Base-by-base conservation (phyloP, 2,329 filamentous ascomycete species). In the Scytalidium lignicola region DNA sequence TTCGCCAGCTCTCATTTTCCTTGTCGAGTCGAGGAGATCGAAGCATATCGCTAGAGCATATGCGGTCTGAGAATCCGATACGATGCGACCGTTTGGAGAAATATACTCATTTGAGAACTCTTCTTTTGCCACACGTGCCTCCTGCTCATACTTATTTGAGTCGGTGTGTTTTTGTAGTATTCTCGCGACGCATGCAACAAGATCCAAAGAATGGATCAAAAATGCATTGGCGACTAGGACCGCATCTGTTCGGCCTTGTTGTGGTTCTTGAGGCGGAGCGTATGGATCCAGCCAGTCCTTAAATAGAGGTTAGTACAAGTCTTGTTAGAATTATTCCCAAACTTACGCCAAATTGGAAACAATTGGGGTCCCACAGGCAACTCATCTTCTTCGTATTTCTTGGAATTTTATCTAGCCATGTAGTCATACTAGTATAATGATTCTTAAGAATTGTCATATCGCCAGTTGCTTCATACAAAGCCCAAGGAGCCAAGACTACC, bases 51-150 rank as follows among this genome's bases (percentile, higher is more conserved):
- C 55, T 7, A 57, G 54, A 3, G 53, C 43, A 18, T 51, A 49
- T 3, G 54, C 55, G 2, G 56, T 58, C 41, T 58, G 56, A 2
- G 52, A 51, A 41, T 58, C 56, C 12, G 51, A 52, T 0, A 28
- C 44, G 12, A 58, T 15, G 19, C 50, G 41, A 19, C 51, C 47
- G 2, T 46, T 9, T 10, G 39, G 15, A 17, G 44, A 26, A 22
- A 49, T 37, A 41, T 47, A 50, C 17, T 50, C 43, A 26, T 41
- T 15, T 15, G 7, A 9, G 23, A 50, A 50, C 15, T 40, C n/a
- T 10, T 20, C 8, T 10, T 21, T 3, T 10, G 22, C 41, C 10
- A 22, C 10, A 7, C n/a, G 6, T 37, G 45, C 18, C 17, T 39
- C n/a, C 4, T 19, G 3, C 6, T 10, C 45, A 20, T 42, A 41